A percentile compares a stretch with the other conserved stretches of the same genome.
Conservation (phyloP, 2,329 filamentous ascomycete species). For the Arthrobotrys megalospora region DNA sequence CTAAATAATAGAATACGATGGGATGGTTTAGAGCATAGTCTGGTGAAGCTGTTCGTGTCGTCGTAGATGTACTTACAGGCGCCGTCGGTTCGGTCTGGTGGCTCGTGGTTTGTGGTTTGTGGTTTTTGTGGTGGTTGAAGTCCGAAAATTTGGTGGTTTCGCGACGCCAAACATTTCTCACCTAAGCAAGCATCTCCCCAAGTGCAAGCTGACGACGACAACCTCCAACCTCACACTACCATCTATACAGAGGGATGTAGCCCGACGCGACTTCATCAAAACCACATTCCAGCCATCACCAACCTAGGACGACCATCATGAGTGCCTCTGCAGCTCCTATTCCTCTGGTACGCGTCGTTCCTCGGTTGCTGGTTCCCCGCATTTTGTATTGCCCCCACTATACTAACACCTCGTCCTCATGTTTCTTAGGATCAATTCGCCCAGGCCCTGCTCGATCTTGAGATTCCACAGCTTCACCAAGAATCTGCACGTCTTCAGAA, state of each 20-base stretch:
- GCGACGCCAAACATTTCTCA: constrained; percentile 1
- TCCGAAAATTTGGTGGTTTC: constrained; percentile 1
- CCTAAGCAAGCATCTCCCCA: background rate
- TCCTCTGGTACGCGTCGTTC: constrained; percentile 58
- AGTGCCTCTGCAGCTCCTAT: constrained; percentile 62
- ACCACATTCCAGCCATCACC: background rate
- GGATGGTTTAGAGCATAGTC: background rate
- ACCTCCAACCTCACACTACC: background rate
- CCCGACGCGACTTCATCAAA: background rate
- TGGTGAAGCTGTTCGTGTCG: background rate
- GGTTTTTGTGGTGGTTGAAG: background rate
- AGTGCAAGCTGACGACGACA: background rate
- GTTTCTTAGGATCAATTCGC: constrained; percentile 62
- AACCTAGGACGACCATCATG: constrained; percentile 43
- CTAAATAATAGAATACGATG: background rate
- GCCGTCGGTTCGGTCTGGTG: background rate
- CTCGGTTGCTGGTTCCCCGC: background rate
- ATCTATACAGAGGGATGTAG: constrained; percentile 22
- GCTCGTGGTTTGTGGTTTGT: background rate
- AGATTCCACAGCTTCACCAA: constrained; percentile 63
- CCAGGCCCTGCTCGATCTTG: constrained; percentile 62
- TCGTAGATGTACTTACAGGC: background rate
- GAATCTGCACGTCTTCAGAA: constrained; percentile 64
- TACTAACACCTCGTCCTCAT: background rate
- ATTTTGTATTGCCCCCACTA: constrained; percentile 1